A percentile compares a stretch with the other conserved stretches of the same genome.
Conservation (phyloP, 2,329 filamentous ascomycete species). For the Colletotrichum sp. region DNA sequence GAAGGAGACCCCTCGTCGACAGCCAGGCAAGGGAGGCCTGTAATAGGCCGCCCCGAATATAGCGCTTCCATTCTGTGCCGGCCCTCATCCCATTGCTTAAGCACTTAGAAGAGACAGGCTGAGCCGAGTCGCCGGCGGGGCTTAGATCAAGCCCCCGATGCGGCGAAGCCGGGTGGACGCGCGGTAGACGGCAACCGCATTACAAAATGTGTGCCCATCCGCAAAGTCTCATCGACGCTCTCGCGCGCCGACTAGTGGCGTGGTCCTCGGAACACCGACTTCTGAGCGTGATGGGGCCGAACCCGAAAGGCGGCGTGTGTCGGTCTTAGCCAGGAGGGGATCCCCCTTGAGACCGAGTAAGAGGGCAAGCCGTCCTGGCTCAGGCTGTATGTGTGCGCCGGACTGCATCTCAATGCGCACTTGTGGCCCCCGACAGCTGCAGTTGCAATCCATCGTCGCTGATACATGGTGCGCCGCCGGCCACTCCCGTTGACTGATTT, state of each 20-base stretch:
- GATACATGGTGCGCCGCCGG: neutral
- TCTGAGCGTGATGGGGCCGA: neutral
- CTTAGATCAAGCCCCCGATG: neutral
- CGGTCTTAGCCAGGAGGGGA: neutral
- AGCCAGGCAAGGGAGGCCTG: slow-evolving; percentile 4
- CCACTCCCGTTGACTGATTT: neutral
- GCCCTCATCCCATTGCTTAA: neutral
- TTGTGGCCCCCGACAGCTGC: neutral
- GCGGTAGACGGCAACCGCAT: neutral
- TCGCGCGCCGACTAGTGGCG: neutral
- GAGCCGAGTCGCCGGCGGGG: neutral
- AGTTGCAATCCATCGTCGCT: neutral
- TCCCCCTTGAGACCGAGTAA: neutral
- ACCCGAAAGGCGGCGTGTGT: neutral
- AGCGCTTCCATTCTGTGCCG: neutral
- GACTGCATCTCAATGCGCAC: neutral
- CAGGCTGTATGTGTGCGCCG: neutral
- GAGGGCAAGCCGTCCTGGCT: neutral
- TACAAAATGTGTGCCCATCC: neutral
- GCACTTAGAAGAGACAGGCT: neutral
- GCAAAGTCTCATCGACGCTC: neutral
- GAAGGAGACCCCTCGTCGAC: neutral
- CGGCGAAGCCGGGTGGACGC: neutral
- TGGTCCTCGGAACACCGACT: neutral
- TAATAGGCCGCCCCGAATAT: neutral